These are phyloP conservation scores for Aspergillus sp. DNA, from an alignment of 2,329 filamentous ascomycete genomes.

Conservation along the genomic window DNA sequence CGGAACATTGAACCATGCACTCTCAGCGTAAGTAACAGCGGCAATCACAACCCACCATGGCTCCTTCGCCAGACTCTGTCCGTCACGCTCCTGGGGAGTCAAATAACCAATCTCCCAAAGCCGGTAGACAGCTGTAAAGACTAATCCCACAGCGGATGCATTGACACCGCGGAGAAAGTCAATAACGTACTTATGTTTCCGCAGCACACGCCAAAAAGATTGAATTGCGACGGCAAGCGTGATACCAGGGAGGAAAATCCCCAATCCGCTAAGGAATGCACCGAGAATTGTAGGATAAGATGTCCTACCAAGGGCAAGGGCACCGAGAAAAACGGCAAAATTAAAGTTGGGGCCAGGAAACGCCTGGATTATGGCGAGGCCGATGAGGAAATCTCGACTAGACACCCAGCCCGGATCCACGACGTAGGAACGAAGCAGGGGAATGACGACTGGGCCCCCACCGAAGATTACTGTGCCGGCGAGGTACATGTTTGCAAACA, in stretches of 20 bases:
- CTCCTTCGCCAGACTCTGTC: constrained; percentile 56
- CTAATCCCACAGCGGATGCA: constrained; percentile 59
- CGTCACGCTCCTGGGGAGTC: constrained; percentile 48
- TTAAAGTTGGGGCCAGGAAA: constrained; percentile 61
- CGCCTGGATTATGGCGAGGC: constrained; percentile 68
- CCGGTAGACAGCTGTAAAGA: constrained; percentile 65
- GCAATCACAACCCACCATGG: constrained; percentile 66
- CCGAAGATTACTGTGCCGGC: constrained; percentile 69
- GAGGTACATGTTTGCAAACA: constrained; percentile 73
- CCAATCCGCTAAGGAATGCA: constrained; percentile 52
- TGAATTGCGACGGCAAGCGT: constrained; percentile 34
- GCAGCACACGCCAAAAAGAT: constrained; percentile 56
- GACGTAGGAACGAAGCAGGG: constrained; percentile 59
- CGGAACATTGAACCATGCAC: constrained; percentile 49
- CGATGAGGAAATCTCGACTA: constrained; percentile 69
- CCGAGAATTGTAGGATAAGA: constrained; percentile 42
- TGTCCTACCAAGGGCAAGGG: constrained; percentile 44
- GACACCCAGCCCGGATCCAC: constrained; percentile 70
- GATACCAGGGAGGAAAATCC: constrained; percentile 41
- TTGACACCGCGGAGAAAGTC: constrained; percentile 57
- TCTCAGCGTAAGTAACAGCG: constrained; percentile 49
- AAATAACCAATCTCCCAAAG: constrained; percentile 64
- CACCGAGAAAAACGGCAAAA: constrained; percentile 59
- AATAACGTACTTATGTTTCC: constrained; percentile 49
- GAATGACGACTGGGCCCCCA: constrained; percentile 65